Conservation (phyloP, 805 yeast genomes). For the Ogataea minuta region DNA sequence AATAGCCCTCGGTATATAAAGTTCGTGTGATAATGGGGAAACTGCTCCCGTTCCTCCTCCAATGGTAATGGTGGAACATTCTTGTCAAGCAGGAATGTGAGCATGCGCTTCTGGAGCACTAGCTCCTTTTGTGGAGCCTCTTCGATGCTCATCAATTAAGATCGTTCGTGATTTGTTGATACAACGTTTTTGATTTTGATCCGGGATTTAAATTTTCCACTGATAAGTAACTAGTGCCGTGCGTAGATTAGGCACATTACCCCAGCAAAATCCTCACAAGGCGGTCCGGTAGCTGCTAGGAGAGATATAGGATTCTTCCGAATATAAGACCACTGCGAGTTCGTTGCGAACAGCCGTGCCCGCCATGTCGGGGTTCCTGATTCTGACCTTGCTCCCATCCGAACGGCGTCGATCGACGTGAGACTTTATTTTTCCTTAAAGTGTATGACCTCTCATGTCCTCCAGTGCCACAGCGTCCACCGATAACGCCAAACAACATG, state of each 20-base stretch:
- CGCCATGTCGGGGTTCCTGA: no score
- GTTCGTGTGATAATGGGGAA: constrained; percentile 46
- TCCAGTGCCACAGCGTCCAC: constrained; percentile 13
- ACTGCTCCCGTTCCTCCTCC: constrained; percentile 48
- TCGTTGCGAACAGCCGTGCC: no score
- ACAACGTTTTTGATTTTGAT: no score
- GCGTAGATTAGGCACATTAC: no score
- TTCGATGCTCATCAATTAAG: constrained; percentile 2
- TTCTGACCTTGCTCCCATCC: neutral
- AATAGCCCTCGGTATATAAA: constrained; percentile 47
- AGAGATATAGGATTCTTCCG: no score
- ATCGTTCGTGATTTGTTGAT: no score
- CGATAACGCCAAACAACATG: constrained; percentile 28
- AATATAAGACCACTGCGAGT: no score
- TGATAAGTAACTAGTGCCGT: constrained; percentile 1
- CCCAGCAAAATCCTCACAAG: no score
- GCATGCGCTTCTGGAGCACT: constrained; percentile 43
- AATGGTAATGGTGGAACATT: constrained; percentile 50
- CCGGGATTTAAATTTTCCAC: no score
- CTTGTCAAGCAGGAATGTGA: constrained; percentile 49
- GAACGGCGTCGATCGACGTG: constrained; percentile 5
- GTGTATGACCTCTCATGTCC: constrained; percentile 10
- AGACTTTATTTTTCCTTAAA: neutral
- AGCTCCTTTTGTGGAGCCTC: constrained; percentile 6
- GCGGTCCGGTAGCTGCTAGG: no score